Evolutionary conservation across 352 stramenopile genomes (phyloP).

Genomic region (Aphanomyces invadans): DNA sequence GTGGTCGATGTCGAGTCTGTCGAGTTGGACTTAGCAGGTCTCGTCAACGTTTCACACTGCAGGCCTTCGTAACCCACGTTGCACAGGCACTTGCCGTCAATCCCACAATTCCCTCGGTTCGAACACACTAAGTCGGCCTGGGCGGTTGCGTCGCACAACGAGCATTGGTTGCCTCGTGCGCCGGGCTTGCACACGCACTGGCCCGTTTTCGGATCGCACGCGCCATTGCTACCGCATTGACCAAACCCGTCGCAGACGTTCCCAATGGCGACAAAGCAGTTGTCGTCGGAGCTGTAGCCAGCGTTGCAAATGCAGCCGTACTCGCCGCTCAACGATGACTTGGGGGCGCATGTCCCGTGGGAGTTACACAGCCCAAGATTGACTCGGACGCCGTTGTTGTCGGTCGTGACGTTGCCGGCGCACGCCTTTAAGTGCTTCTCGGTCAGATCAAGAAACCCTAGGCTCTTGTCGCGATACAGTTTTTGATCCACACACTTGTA

Average conservation of each 20-base stretch:
- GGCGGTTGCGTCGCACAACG: slow-evolving; percentile 47
- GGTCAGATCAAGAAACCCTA: slow-evolving; percentile 43
- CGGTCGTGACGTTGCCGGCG: slow-evolving; percentile 32
- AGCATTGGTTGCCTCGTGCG: slow-evolving; percentile 61
- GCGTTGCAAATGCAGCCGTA: slow-evolving; percentile 67
- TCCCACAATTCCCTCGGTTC: slow-evolving; percentile 44
- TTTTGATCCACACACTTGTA: slow-evolving; percentile 59
- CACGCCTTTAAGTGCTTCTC: slow-evolving; percentile 26
- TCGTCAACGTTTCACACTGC: slow-evolving; percentile 41
- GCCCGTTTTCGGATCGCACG: slow-evolving; percentile 57
- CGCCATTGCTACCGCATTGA: slow-evolving; percentile 43
- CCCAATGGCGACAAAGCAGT: slow-evolving; percentile 46
- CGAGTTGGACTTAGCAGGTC: background rate
- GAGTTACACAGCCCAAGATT: slow-evolving; percentile 42
- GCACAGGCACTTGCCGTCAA: slow-evolving; percentile 45
- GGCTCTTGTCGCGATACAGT: slow-evolving; percentile 33
- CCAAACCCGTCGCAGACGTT: slow-evolving; percentile 69
- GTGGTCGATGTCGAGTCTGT: background rate
- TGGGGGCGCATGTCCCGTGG: slow-evolving; percentile 56
- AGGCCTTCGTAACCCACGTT: slow-evolving; percentile 50
- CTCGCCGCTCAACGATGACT: slow-evolving; percentile 33
- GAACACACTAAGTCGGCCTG: slow-evolving; percentile 38
- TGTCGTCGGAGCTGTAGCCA: slow-evolving; percentile 55
- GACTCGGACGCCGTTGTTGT: background rate
- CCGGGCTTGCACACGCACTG: slow-evolving; percentile 52